These are phyloP conservation scores for Rhizopus arrhizus DNA, from an alignment of 371 early-diverging fungal genomes.

Conservation along the genomic window DNA sequence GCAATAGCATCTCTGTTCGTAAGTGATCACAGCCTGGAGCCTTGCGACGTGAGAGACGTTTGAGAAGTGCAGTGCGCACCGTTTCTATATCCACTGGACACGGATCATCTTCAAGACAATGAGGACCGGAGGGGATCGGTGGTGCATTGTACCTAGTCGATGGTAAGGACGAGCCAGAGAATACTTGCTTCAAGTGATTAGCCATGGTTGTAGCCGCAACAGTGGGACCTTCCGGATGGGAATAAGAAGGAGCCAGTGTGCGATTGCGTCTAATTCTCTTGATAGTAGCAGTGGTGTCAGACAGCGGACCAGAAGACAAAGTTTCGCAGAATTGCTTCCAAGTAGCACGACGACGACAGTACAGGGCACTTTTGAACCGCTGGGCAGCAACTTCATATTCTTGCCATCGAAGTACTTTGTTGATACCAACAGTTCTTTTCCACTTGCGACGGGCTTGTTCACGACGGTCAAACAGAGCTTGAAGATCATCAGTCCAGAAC, in stretches of 20 bases:
- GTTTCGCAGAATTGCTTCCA: conserved; percentile 15
- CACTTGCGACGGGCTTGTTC: background rate
- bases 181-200: conserved; percentile 5
- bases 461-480: background rate
- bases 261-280: conserved; percentile 5
- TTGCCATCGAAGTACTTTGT: background rate
- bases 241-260: background rate
- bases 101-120: background rate
- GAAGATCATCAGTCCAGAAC: conserved; percentile 3
- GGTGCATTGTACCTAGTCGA: background rate
- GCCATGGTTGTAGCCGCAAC: conserved; percentile 16
- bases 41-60: conserved; percentile 14
- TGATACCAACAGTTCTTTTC: background rate
- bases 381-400: too few species aligned
- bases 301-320: background rate
- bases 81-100: background rate
- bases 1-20: conserved; percentile 29
- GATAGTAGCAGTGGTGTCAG: conserved; percentile 5
- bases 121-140: conserved; percentile 1
- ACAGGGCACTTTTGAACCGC: background rate
- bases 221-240: conserved; percentile 19
- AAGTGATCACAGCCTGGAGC: conserved; percentile 32
- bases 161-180: conserved; percentile 5
- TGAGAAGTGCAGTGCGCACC: background rate
- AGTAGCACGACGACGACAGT: background rate